Conservation (phyloP, 2,329 filamentous ascomycete genomes). For the Emergomyces pasteurianus region DNA sequence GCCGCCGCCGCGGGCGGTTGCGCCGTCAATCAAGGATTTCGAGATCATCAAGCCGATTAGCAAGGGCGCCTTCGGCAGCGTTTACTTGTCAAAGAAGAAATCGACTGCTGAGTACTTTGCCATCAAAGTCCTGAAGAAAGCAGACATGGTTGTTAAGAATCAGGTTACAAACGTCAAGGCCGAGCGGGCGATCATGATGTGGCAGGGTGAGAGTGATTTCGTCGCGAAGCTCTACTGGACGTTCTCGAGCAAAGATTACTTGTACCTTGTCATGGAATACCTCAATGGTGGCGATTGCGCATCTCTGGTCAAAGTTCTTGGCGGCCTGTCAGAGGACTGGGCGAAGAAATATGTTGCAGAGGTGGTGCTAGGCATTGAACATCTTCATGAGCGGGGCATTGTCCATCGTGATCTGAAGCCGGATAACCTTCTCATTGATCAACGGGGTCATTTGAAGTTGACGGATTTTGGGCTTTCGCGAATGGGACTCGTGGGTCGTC, state of each 20-base stretch:
- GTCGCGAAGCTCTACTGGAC: conserved; percentile 99
- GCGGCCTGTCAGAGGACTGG: conserved; percentile 91
- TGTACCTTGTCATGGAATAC: conserved; percentile 99
- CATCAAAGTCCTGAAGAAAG: conserved; percentile 96
- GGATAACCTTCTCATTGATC: conserved; percentile 93
- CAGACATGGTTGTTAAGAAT: conserved; percentile 99
- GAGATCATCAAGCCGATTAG: conserved; percentile 99
- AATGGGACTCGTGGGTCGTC: conserved; percentile 92
- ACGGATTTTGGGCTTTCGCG: conserved; percentile 95
- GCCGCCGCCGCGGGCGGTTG: conserved; percentile 75
- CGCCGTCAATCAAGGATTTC: conserved; percentile 97
- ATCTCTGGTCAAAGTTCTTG: conserved; percentile 86
- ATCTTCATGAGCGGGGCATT: conserved; percentile 86
- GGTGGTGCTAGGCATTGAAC: conserved; percentile 91
- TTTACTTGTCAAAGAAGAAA: conserved; percentile 97
- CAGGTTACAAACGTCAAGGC: conserved; percentile 99
- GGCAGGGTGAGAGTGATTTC: conserved; percentile 98
- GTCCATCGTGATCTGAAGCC: conserved; percentile 96
- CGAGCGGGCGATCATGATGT: conserved; percentile 99
- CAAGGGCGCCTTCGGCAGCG: conserved; percentile 95
- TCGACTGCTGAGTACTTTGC: conserved; percentile 97
- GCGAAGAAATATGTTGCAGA: conserved; percentile 95
- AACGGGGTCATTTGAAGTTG: conserved; percentile 89
- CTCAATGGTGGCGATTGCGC: conserved; percentile 95
- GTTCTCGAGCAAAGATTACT: conserved; percentile 97